Evolutionary conservation across 2,329 filamentous ascomycete genomes (phyloP).

Genomic region (Endothia cerciana): DNA sequence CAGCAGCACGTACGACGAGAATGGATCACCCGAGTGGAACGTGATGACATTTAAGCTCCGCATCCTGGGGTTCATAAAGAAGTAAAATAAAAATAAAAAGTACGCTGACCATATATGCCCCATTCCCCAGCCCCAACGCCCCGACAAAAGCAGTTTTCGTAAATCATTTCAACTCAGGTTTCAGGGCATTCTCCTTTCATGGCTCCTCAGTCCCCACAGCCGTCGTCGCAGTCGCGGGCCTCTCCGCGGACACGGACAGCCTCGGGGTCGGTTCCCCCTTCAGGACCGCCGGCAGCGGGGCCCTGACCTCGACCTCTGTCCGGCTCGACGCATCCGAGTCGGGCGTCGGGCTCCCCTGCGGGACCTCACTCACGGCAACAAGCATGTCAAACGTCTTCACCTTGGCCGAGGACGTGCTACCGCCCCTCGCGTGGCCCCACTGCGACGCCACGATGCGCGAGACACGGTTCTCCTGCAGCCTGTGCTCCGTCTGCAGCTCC

Average conservation of each 20-base stretch:
- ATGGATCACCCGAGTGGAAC: background rate
- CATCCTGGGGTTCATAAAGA: background rate
- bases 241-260: no score
- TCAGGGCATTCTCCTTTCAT: background rate
- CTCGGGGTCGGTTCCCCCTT: background rate
- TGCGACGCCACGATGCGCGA: conserved; percentile 23
- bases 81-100: no score
- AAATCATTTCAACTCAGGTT: background rate
- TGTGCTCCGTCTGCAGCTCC: conserved; percentile 52
- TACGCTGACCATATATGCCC: no score
- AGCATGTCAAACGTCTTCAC: background rate
- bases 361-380: background rate
- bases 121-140: background rate
- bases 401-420: background rate
- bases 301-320: background rate
- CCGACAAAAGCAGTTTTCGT: background rate
- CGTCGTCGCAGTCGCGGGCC: background rate
- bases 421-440: background rate
- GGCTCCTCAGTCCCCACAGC: background rate
- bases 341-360: background rate
- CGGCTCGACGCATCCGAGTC: background rate
- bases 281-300: background rate
- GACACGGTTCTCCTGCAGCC: conserved; percentile 41
- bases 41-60: background rate
- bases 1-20: background rate